phyloP scores from a whole-genome alignment of 1,139 yeast genomes.

The Magnusiomyces fungicola region DNA sequence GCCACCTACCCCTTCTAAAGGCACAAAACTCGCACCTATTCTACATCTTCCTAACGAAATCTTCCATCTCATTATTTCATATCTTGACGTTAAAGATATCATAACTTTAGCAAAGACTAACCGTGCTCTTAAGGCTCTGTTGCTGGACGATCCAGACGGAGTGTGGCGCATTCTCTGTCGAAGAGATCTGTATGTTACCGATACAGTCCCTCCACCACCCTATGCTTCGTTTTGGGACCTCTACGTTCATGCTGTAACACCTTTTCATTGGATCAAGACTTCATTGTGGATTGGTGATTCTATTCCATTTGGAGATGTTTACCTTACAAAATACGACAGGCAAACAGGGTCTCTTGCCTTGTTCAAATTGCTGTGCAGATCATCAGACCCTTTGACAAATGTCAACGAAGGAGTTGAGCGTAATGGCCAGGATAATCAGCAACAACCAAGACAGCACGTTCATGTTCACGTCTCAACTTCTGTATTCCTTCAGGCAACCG shows the following conservation, averaged over 20 bases:
- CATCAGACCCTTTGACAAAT: constrained; percentile 9
- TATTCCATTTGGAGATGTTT: constrained; percentile 24
- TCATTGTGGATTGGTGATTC: constrained; percentile 29
- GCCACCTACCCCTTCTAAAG: too few species aligned
- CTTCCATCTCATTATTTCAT: constrained; percentile 17
- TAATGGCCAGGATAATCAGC: not conserved
- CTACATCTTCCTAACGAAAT: constrained; percentile 24
- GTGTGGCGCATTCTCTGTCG: constrained; percentile 21
- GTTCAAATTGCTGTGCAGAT: constrained; percentile 14
- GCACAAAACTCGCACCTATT: too few species aligned
- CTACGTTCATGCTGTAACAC: constrained; percentile 5
- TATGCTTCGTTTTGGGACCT: constrained; percentile 12
- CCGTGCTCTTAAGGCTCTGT: constrained; percentile 14
- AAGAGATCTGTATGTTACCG: constrained; percentile 17
- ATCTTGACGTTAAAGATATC: constrained; percentile 21
- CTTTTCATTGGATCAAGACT: constrained; percentile 24
- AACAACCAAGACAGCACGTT: too few species aligned
- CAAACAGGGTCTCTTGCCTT: constrained; percentile 19
- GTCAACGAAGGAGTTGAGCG: not conserved
- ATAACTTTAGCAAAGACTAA: constrained; percentile 21
- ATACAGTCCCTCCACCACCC: constrained; percentile 16
- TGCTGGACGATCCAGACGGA: constrained; percentile 18
- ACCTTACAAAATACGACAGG: constrained; percentile 23
- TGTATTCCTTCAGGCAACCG: too few species aligned
- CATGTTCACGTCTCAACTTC: too few species aligned